phyloP scores from a whole-genome alignment of 106 monocot species.

The Dendrobium officinale region DNA sequence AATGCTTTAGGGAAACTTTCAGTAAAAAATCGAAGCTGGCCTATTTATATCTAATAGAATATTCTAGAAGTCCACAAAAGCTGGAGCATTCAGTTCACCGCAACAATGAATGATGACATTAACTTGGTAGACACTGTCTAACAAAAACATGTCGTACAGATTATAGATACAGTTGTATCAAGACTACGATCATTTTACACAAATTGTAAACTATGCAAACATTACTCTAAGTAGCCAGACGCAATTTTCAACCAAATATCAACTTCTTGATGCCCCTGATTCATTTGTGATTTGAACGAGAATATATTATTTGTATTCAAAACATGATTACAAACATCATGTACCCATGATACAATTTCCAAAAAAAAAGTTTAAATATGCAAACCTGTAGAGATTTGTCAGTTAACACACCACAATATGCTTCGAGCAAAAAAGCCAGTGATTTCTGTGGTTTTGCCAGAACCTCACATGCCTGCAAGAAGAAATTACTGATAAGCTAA shows the following conservation, averaged over 20 bases:
- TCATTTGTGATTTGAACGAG: neutral
- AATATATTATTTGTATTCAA: neutral
- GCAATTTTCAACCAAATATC: neutral
- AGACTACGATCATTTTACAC: neutral
- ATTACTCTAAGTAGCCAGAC: neutral
- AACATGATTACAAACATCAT: neutral
- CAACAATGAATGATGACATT: neutral
- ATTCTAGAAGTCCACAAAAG: neutral
- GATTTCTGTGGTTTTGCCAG: slow-evolving; percentile 83
- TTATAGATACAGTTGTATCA: neutral
- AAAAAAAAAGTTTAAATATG: neutral
- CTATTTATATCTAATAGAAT: neutral
- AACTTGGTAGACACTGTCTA: too few species aligned
- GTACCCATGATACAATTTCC: neutral
- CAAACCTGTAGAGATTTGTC: slow-evolving; percentile 85
- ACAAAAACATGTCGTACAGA: neutral
- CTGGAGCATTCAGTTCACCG: neutral
- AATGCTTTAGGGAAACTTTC: too few species aligned
- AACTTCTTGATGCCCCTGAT: neutral
- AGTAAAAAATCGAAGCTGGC: neutral
- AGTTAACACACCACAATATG: slow-evolving; percentile 79
- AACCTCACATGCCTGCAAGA: slow-evolving; percentile 73
- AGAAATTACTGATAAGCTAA: neutral
- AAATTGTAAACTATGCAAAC: neutral
- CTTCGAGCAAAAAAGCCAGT: slow-evolving; percentile 79